phyloP scores from a whole-genome alignment of 1,139 yeast genomes.

The Geotrichum europaeum region DNA sequence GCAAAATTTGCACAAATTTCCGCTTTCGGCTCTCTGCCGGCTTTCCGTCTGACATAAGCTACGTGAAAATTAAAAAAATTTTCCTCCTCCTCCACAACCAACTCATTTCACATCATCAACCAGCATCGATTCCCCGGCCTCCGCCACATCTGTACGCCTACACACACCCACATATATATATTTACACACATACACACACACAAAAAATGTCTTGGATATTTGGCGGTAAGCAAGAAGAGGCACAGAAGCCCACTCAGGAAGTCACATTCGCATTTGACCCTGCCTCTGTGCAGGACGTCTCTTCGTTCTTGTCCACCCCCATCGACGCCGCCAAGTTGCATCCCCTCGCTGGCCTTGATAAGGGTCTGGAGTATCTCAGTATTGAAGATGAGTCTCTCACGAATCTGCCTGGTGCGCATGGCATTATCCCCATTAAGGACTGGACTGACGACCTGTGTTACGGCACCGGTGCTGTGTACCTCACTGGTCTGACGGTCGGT shows the following conservation, averaged over 20 bases:
- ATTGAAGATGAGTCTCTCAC: conserved; percentile 78
- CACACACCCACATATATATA: neutral
- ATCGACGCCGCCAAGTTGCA: conserved; percentile 74
- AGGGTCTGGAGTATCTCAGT: conserved; percentile 84
- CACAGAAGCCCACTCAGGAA: conserved; percentile 24
- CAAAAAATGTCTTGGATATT: conserved; percentile 62
- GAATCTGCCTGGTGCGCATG: conserved; percentile 77
- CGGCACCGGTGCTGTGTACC: conserved; percentile 93
- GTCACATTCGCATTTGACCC: conserved; percentile 52
- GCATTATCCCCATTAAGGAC: conserved; percentile 87
- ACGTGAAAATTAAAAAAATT: neutral
- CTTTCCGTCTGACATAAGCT: neutral
- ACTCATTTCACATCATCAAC: neutral
- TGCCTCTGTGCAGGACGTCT: conserved; percentile 56
- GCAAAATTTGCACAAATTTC: neutral
- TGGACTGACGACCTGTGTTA: conserved; percentile 97
- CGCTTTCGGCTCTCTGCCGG: neutral
- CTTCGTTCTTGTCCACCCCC: conserved; percentile 56
- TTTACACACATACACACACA: neutral
- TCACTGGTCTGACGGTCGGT: conserved; percentile 75
- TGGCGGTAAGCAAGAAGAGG: conserved; percentile 42
- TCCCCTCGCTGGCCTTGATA: conserved; percentile 84
- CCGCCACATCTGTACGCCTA: neutral
- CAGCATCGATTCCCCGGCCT: neutral
- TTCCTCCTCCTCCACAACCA: neutral